Conservation (phyloP, 495 filamentous ascomycete species). For the Tuber brumale region DNA sequence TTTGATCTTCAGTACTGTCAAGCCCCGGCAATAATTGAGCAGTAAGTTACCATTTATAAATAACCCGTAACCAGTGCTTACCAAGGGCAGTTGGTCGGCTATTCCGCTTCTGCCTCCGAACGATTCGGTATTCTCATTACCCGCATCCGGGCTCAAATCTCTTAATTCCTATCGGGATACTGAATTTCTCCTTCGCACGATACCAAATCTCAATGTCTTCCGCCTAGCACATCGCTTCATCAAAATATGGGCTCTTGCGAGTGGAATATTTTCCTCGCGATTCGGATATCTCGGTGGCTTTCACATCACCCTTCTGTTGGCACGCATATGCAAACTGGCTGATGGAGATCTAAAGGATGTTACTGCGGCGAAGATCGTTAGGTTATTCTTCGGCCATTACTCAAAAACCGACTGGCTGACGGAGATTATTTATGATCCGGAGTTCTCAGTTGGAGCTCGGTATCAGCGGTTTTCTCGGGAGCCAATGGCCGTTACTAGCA, state of each 20-base stretch:
- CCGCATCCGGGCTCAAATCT: constrained; percentile 48
- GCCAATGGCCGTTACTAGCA: constrained; percentile 53
- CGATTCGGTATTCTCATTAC: constrained; percentile 49
- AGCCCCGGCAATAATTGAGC: constrained; percentile 45
- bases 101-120: constrained; percentile 34
- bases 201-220: constrained; percentile 51
- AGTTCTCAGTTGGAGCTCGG: constrained; percentile 46
- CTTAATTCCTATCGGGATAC: constrained; percentile 55
- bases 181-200: constrained; percentile 49
- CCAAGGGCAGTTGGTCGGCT: constrained; percentile 40
- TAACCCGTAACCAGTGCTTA: constrained; percentile 6
- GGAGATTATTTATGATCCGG: constrained; percentile 50
- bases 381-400: constrained; percentile 56
- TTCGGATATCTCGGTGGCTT: constrained; percentile 56
- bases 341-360: constrained; percentile 32
- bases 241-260: constrained; percentile 51
- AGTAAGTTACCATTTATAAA: constrained; percentile 17
- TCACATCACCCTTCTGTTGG: constrained; percentile 54
- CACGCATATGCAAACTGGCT: constrained; percentile 50
- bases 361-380: constrained; percentile 46
- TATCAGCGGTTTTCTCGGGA: constrained; percentile 51
- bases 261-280: constrained; percentile 53
- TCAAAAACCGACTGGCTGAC: constrained; percentile 50
- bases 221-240: constrained; percentile 50
- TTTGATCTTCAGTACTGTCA: constrained; percentile 58